Conservation (phyloP, 2,329 filamentous ascomycete species). For the Ilyonectria destructans region DNA sequence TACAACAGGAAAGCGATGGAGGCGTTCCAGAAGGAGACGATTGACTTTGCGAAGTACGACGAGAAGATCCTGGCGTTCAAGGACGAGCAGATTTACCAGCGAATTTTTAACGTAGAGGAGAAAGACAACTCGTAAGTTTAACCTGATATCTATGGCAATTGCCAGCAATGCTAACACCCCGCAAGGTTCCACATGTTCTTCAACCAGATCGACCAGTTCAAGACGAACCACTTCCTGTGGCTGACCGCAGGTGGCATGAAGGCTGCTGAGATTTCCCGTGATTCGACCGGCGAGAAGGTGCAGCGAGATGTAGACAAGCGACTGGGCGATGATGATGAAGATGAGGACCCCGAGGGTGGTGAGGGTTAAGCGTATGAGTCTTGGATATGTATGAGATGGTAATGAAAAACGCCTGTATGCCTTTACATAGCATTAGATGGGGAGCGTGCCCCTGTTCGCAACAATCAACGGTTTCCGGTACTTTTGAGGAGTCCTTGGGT, state of each 20-base stretch:
- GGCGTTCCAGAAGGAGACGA: conserved; percentile 75
- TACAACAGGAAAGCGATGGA: conserved; percentile 85
- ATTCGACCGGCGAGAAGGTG: conserved; percentile 54
- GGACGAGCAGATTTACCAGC: conserved; percentile 90
- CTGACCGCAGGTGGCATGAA: conserved; percentile 79
- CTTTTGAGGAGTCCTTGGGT: neutral
- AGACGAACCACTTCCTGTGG: conserved; percentile 81
- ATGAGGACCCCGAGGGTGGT: conserved; percentile 65
- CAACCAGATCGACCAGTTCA: conserved; percentile 84
- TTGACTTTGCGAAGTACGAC: conserved; percentile 86
- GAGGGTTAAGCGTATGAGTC: conserved; percentile 55
- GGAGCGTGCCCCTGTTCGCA: neutral
- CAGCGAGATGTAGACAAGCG: conserved; percentile 63
- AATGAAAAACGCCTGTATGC: conserved; percentile 11
- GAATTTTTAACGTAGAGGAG: conserved; percentile 93
- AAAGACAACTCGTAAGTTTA: conserved; percentile 84
- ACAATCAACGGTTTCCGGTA: neutral
- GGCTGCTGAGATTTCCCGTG: conserved; percentile 65
- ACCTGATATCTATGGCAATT: neutral
- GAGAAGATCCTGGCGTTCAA: conserved; percentile 91
- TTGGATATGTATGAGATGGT: conserved; percentile 2
- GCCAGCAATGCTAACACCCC: conserved; percentile 32
- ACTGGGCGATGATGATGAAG: conserved; percentile 70
- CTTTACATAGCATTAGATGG: neutral
- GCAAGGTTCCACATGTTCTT: conserved; percentile 83